Evolutionary conservation across 1,284 basidiomycete species (phyloP).

Genomic region (Sphaerobolus stellatus): DNA sequence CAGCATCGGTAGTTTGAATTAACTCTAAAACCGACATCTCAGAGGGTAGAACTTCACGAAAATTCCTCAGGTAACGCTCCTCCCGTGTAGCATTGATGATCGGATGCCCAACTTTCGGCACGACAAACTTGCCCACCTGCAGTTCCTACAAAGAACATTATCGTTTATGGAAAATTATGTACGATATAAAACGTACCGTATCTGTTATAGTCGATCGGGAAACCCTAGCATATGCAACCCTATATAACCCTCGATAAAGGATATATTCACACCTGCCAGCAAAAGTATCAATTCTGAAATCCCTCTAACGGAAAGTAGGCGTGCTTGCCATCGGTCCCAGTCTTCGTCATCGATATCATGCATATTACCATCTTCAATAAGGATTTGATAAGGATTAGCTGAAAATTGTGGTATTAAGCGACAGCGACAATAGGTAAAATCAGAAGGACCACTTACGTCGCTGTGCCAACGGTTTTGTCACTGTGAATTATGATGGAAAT

Average conservation of each 20-base stretch:
- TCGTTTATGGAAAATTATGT: not conserved
- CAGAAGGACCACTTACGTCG: slow-evolving; percentile 52
- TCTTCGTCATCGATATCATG: slow-evolving; percentile 77
- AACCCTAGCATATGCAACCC: slow-evolving; percentile 72
- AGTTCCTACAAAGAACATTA: slow-evolving; percentile 40
- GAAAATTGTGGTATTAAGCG: slow-evolving; percentile 1
- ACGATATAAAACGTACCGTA: slow-evolving; percentile 34
- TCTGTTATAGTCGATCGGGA: slow-evolving; percentile 73
- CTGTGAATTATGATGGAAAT: slow-evolving; percentile 31
- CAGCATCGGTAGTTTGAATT: not conserved
- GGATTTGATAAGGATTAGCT: slow-evolving; percentile 85
- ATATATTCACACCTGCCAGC: slow-evolving; percentile 84
- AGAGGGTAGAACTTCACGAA: slow-evolving; percentile 63
- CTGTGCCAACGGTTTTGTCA: slow-evolving; percentile 72
- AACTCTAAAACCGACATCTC: slow-evolving; percentile 50
- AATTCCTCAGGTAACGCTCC: slow-evolving; percentile 66
- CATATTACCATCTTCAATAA: slow-evolving; percentile 69
- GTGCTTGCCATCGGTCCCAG: slow-evolving; percentile 63
- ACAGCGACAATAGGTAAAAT: not conserved
- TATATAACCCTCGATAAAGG: slow-evolving; percentile 77
- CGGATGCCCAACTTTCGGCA: slow-evolving; percentile 57
- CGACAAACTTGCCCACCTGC: slow-evolving; percentile 78
- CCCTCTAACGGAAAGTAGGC: not conserved
- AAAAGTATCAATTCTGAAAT: slow-evolving; percentile 16
- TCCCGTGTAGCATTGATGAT: slow-evolving; percentile 59